Evolutionary conservation across 129 eudicot species (phyloP), one percentile per base, ranked within the genome.

Genomic region (Escallonia herrerae): DNA sequence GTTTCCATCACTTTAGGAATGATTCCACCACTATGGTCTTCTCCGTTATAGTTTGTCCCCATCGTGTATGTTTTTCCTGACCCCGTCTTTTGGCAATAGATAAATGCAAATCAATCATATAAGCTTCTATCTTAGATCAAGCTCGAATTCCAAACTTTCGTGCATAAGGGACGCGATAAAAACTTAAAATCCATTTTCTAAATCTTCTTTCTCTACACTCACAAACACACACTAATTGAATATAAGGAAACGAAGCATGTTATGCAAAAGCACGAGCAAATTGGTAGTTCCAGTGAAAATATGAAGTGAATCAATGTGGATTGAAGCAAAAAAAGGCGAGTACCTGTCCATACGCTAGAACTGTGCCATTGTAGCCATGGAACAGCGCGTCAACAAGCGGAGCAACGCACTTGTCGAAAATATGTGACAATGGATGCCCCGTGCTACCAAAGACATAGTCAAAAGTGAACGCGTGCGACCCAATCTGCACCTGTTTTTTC

Each of bases 11-110:
- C 99, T 53, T 76, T 83, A 4, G 99, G 99, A 72, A 93, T 89
- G 13, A 93, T 78, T 4, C 96, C 99, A 37, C 68, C 76, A 5
- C 22, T 60, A 2, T 77, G 86, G 8, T 70, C 77, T 64, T 93
- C 90, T 3, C 99, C 95, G 5, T 84, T 86, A 43, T 93, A 93
- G 60, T 93, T 93, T 13, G 96, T 93, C 7, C 99, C 99, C 99
- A 93, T 93, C 2, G 99, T 93, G 69, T 93, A 93, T 0, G 99
- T 93, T 80, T 93, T 93, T 11, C 99, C 99, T 0, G 99, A 93
- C 5, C 99, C 99, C 7, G 99, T 93, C 99, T 93, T 64, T 22
- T 15, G 12, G 43, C 22, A 60, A 43, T 43, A 53, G 72, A 44
- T 3, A 69, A 43, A 68, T 3, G 2, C 69, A 43, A 22, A 22